A percentile compares a stretch with the other conserved stretches of the same genome.
These are phyloP conservation scores for Calonectria honghensis DNA, from an alignment of 2,329 filamentous ascomycete genomes.

Conservation along the genomic window DNA sequence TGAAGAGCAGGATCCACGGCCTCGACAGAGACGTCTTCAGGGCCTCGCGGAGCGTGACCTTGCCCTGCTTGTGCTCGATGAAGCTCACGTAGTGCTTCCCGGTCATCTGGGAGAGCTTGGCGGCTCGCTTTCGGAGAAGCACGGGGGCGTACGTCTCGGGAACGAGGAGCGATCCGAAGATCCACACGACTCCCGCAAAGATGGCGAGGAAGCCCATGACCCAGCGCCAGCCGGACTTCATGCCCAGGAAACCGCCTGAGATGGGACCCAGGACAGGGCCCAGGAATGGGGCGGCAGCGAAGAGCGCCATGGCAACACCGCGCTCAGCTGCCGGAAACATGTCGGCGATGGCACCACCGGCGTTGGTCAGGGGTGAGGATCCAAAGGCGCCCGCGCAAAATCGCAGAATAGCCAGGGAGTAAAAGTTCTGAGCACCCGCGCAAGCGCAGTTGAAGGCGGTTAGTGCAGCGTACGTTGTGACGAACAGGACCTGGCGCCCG, in stretches of 20 bases:
- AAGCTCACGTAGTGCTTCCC: constrained; percentile 35
- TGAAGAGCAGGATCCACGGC: constrained; percentile 32
- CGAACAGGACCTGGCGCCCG: constrained; percentile 30
- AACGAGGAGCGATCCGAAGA: constrained; percentile 22
- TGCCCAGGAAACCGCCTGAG: constrained; percentile 27
- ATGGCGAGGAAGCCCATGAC: constrained; percentile 35
- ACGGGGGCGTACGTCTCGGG: constrained; percentile 33
- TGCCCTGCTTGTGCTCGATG: constrained; percentile 27
- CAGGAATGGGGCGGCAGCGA: constrained; percentile 25
- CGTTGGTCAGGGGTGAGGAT: constrained; percentile 33
- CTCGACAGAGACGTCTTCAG: constrained; percentile 27
- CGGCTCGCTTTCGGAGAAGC: constrained; percentile 19
- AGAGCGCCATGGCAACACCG: constrained; percentile 32
- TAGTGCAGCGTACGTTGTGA: constrained; percentile 14
- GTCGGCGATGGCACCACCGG: constrained; percentile 32
- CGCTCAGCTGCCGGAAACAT: constrained; percentile 28
- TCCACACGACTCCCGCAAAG: constrained; percentile 28
- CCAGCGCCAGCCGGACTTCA: constrained; percentile 31
- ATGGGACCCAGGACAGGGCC: constrained; percentile 29
- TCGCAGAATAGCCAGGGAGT: constrained; percentile 6
- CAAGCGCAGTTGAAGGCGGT: constrained; percentile 31
- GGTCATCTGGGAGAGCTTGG: constrained; percentile 25
- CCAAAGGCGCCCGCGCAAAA: constrained; percentile 30
- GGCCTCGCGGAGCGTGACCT: constrained; percentile 1
- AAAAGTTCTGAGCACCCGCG: constrained; percentile 13